A percentile compares a stretch with the other conserved stretches of the same genome.
Evolutionary conservation across 1,139 yeast genomes (phyloP).

Genomic region (Magnusiomyces suaveolens): DNA sequence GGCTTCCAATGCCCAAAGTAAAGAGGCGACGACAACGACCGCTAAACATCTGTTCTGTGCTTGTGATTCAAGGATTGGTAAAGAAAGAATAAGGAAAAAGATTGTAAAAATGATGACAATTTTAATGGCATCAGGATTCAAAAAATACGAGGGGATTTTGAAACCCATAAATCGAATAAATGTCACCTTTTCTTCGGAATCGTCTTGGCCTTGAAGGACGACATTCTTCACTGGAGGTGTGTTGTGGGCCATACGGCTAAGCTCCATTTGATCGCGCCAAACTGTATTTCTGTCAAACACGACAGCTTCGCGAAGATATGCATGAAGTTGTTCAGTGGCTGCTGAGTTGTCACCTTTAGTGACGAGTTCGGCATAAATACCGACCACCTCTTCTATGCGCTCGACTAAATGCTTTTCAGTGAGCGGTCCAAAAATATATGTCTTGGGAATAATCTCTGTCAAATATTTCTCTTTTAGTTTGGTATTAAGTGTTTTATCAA

Average conservation of each 20-base stretch:
- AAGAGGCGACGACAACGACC: constrained; percentile 63
- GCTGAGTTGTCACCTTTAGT: constrained; percentile 39
- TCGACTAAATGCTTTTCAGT: constrained; percentile 42
- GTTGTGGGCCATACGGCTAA: constrained; percentile 63
- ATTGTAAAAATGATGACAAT: constrained; percentile 40
- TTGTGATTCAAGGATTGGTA: constrained; percentile 45
- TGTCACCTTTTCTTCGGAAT: neutral
- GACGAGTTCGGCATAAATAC: constrained; percentile 40
- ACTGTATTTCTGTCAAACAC: constrained; percentile 96
- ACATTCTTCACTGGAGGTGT: constrained; percentile 33
- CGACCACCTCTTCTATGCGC: constrained; percentile 41
- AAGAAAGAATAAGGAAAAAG: constrained; percentile 40
- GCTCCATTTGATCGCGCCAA: constrained; percentile 90
- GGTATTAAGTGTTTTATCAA: constrained; percentile 70
- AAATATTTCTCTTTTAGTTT: constrained; percentile 44
- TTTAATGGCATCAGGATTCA: constrained; percentile 20
- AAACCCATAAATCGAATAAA: constrained; percentile 12
- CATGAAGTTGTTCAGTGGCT: constrained; percentile 58
- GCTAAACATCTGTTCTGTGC: constrained; percentile 77
- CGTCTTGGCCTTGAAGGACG: constrained; percentile 16
- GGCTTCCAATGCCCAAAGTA: constrained; percentile 91
- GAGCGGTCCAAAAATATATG: constrained; percentile 40
- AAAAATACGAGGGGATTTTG: constrained; percentile 19
- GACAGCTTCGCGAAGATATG: constrained; percentile 79
- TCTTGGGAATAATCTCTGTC: constrained; percentile 25